These are phyloP conservation scores for Xylariaceae sp. DNA, from an alignment of 2,329 filamentous ascomycete genomes.

Conservation along the genomic window DNA sequence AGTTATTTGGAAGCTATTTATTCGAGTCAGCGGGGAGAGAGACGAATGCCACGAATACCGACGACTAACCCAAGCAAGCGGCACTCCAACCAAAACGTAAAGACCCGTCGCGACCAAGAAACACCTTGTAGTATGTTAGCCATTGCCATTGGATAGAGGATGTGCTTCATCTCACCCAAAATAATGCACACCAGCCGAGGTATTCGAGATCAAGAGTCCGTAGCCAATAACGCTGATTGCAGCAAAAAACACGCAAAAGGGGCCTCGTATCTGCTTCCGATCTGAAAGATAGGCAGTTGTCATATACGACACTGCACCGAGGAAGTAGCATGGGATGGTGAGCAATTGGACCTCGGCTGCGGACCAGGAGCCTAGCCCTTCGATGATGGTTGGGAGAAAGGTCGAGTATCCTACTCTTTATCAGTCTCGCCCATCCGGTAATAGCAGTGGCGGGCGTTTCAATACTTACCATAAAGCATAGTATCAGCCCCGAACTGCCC, in stretches of 20 bases:
- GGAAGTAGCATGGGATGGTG: constrained; percentile 72
- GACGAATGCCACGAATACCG: not conserved
- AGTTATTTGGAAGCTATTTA: constrained; percentile 55
- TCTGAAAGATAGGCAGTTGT: constrained; percentile 63
- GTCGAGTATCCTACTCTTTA: constrained; percentile 60
- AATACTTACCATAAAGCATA: constrained; percentile 61
- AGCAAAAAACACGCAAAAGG: constrained; percentile 62
- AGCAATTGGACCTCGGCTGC: constrained; percentile 66
- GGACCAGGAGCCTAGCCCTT: constrained; percentile 60
- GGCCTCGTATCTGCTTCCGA: constrained; percentile 58
- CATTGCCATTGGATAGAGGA: too few relatives aligned
- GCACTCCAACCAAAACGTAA: constrained; percentile 57
- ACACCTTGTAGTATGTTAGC: constrained; percentile 42
- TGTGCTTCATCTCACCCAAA: constrained; percentile 44
- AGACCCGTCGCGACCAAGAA: constrained; percentile 72
- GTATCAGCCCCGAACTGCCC: constrained; percentile 71
- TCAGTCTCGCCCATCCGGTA: constrained; percentile 3
- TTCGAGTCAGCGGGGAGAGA: constrained; percentile 4
- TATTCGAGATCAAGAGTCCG: constrained; percentile 59
- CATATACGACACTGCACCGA: constrained; percentile 69
- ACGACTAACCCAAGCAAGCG: constrained; percentile 48
- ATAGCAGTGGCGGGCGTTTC: not conserved
- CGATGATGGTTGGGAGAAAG: constrained; percentile 75
- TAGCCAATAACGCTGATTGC: constrained; percentile 64
- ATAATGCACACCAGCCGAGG: constrained; percentile 61